Evolutionary conservation across 345 rosid genomes (phyloP).

Genomic region (Boechera stricta): DNA sequence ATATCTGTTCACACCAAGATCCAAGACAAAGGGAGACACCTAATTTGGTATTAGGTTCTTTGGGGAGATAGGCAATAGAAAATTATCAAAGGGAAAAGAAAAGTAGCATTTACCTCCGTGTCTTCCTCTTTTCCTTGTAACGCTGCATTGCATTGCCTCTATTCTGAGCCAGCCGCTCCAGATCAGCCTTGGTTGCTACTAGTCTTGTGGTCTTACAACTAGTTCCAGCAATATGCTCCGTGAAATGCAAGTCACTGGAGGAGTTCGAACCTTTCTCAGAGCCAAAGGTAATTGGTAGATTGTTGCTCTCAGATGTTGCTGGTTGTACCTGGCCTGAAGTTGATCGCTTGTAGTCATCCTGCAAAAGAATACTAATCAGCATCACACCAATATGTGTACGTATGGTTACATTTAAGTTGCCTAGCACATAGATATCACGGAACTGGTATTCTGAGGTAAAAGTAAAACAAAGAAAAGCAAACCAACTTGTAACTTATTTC

Average conservation of each 20-base stretch:
- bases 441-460: neutral
- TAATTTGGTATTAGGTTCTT: neutral
- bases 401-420: neutral
- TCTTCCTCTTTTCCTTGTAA: constrained; percentile 93
- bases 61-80: neutral
- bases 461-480: neutral
- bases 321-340: constrained; percentile 52
- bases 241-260: constrained; percentile 51
- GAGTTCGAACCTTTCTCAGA: constrained; percentile 47
- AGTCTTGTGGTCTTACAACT: constrained; percentile 49
- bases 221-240: constrained; percentile 47
- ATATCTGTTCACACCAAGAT: constrained; percentile 53
- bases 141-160: constrained; percentile 92
- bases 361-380: constrained; percentile 38
- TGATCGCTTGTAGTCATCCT: constrained; percentile 57
- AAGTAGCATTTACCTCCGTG: constrained; percentile 59
- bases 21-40: neutral
- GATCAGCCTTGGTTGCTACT: constrained; percentile 59
- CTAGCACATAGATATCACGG: constrained; percentile 5
- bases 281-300: constrained; percentile 47
- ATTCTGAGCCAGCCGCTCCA: constrained; percentile 66
- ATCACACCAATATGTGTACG: neutral
- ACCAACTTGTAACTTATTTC: neutral
- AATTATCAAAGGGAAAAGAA: neutral
- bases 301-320: constrained; percentile 65